Base-by-base conservation (phyloP, 2,329 filamentous ascomycete species). In the Arthrinium puccinioides region DNA sequence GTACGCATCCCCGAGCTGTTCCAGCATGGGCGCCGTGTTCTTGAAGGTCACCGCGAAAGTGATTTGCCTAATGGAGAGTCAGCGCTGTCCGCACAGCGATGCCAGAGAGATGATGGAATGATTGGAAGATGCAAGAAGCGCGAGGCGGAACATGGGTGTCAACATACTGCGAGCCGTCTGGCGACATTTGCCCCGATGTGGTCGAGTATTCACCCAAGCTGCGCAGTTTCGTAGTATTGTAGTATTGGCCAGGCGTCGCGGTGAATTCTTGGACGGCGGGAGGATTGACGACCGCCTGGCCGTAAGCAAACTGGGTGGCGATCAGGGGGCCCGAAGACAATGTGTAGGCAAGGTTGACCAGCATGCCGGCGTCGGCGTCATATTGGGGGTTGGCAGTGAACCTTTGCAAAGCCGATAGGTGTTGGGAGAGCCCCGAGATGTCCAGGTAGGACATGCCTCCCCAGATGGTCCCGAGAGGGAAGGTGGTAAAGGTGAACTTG, bases 31-130 rank as follows among this genome's bases (percentile, higher is more conserved):
- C 10, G 51, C 39, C 35, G 55, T 49, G 31, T 54, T 50, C 14
- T 44, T 46, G 19, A 50, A 50, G 40, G 51, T 47, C 35, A 52
- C 55, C 2, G 52, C 52, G 43, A 59, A 49, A 59, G 58, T 62
- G 41, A 59, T 59, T 36, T 48, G 28, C 25, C 25, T 27, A n/a
- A n/a, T n/a, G 25, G 25, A 27, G 4, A 3, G 7, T 13, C 25
- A n/a, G n/a, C n/a, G n/a, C n/a, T n/a, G n/a, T n/a, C n/a, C n/a
- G n/a, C n/a, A n/a, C n/a, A n/a, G n/a, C n/a, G n/a, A n/a, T n/a
- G n/a, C n/a, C n/a, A n/a, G n/a, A n/a, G n/a, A n/a, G n/a, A n/a
- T 27, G 25, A n/a, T 27, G 15, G 25, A 27, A 27, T 13, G 8
- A 27, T 11, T 27, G 25, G 5, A 27, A 27, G 25, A 27, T 13